Evolutionary conservation across 208 protist species (phyloP).

Genomic region (Ichthyophonus hoferi): DNA sequence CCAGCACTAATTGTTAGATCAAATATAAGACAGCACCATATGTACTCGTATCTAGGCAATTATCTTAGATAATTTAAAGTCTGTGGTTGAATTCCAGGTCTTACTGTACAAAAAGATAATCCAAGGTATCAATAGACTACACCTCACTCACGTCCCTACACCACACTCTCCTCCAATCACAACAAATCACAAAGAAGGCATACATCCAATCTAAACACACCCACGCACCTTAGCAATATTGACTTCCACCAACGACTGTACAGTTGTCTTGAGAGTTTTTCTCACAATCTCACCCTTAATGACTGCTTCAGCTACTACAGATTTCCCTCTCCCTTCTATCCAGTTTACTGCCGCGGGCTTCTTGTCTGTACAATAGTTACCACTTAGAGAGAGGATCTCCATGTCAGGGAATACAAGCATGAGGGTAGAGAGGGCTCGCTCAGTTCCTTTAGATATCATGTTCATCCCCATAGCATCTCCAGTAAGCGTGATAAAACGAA

Average conservation of each 20-base stretch:
- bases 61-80: too few species aligned
- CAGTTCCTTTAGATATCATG: conserved; percentile 95
- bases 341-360: conserved; percentile 95
- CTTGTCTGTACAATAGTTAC: conserved; percentile 97
- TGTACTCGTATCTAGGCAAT: too few species aligned
- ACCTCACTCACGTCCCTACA: too few species aligned
- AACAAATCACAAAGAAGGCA: too few species aligned
- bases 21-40: too few species aligned
- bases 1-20: too few species aligned
- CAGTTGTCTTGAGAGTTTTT: conserved; percentile 84
- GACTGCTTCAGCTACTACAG: conserved; percentile 84
- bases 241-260: conserved; percentile 78
- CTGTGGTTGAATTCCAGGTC: too few species aligned
- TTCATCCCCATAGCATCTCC: conserved; percentile 99
- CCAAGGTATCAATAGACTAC: too few species aligned
- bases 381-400: conserved; percentile 80
- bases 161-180: too few species aligned
- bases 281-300: conserved; percentile 80
- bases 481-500: conserved; percentile 77
- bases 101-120: too few species aligned
- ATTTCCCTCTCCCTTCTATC: conserved; percentile 91
- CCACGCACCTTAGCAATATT: conserved; percentile 65
- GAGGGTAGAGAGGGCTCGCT: conserved; percentile 79
- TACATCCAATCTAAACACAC: too few species aligned
- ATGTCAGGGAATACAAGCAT: conserved; percentile 75